Conservation (phyloP, 352 stramenopile species). For the Phytophthora cryptogea region DNA sequence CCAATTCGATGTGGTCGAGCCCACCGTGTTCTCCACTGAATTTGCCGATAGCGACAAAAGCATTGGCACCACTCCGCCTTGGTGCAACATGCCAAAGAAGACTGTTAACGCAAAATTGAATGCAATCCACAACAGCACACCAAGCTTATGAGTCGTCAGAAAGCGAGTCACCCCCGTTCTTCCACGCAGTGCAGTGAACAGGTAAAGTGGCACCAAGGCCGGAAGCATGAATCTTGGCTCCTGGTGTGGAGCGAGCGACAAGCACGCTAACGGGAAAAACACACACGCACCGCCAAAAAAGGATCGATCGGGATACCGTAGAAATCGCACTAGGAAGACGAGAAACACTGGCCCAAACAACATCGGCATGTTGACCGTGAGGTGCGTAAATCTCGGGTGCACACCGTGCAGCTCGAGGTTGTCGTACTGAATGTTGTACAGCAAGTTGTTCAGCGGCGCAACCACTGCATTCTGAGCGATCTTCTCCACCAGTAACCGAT, state of each 20-base stretch:
- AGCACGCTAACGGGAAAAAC: slow-evolving; percentile 70
- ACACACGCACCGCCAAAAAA: slow-evolving; percentile 46
- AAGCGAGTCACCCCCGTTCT: slow-evolving; percentile 24
- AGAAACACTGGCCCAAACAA: slow-evolving; percentile 91
- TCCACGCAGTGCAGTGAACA: slow-evolving; percentile 46
- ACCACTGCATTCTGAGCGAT: slow-evolving; percentile 42
- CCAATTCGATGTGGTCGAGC: slow-evolving; percentile 1
- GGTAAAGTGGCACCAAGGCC: slow-evolving; percentile 80
- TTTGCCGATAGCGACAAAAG: slow-evolving; percentile 47
- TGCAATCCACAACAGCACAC: slow-evolving; percentile 41
- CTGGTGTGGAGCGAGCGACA: slow-evolving; percentile 94
- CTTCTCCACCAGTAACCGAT: slow-evolving; percentile 11
- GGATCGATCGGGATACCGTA: slow-evolving; percentile 26
- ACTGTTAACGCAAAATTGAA: slow-evolving; percentile 61
- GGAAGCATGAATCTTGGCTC: slow-evolving; percentile 93
- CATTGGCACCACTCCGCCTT: slow-evolving; percentile 70
- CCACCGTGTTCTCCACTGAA: slow-evolving; percentile 2
- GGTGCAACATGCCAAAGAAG: slow-evolving; percentile 76
- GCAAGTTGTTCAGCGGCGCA: slow-evolving; percentile 88
- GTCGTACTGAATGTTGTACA: slow-evolving; percentile 91
- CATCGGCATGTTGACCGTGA: slow-evolving; percentile 92
- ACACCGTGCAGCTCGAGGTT: slow-evolving; percentile 93
- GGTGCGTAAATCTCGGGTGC: slow-evolving; percentile 89
- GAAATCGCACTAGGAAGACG: slow-evolving; percentile 43
- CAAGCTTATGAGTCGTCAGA: slow-evolving; percentile 21